These are phyloP conservation scores for Mangifera indica DNA, from an alignment of 345 rosid genomes.

Conservation along the genomic window DNA sequence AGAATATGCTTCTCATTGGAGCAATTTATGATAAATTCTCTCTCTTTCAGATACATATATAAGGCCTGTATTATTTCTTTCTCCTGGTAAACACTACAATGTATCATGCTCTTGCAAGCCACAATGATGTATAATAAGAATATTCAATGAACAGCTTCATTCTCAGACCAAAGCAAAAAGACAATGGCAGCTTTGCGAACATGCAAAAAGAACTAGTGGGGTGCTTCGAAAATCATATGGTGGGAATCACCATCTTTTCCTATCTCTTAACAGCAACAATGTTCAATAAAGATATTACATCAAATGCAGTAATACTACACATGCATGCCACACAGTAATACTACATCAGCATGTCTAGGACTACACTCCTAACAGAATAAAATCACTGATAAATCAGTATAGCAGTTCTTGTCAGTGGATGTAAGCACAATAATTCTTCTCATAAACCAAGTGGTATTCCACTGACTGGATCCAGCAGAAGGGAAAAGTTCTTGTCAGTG, in stretches of 20 bases:
- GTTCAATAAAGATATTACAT: background rate
- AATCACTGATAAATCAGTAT: background rate
- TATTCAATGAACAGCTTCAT: background rate
- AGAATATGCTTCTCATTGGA: slow-evolving; percentile 3
- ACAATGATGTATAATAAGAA: background rate
- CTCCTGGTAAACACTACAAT: background rate
- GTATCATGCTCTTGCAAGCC: background rate
- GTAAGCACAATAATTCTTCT: background rate
- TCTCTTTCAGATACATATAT: background rate
- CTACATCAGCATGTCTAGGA: background rate
- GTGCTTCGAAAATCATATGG: background rate
- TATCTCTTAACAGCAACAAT: background rate
- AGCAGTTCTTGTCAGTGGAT: background rate
- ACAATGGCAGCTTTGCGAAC: background rate
- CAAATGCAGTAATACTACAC: slow-evolving; percentile 1
- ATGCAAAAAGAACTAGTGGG: background rate
- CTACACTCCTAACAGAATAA: background rate
- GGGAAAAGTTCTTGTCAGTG: background rate
- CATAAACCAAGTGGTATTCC: background rate
- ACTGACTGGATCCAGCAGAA: background rate
- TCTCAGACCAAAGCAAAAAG: background rate
- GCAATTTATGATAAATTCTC: slow-evolving; percentile 1
- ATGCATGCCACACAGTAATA: background rate
- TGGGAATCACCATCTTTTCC: background rate
- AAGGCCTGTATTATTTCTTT: background rate